A percentile compares a stretch with the other conserved stretches of the same genome.
These are phyloP conservation scores for Rhodomyrtus tomentosa DNA, from an alignment of 345 rosid genomes.

Conservation along the genomic window DNA sequence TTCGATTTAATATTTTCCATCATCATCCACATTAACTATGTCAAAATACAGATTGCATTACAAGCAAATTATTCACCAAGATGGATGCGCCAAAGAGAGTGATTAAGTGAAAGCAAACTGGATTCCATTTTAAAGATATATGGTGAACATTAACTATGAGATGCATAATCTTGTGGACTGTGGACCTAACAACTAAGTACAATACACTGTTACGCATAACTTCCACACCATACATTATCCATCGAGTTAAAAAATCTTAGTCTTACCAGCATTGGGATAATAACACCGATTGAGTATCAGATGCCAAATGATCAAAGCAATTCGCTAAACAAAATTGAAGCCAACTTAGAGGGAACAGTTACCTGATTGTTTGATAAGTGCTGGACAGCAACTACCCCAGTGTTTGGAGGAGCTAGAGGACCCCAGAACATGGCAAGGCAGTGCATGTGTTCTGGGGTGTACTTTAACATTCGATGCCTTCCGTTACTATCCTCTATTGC, in stretches of 20 bases:
- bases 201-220: not conserved
- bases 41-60: not conserved
- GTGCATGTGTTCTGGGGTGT: slow-evolving; percentile 93
- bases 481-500: slow-evolving; percentile 81
- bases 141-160: not conserved
- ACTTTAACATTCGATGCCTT: slow-evolving; percentile 91
- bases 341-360: not conserved
- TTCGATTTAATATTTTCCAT: not conserved
- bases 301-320: not conserved
- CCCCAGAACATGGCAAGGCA: slow-evolving; percentile 98
- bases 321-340: not conserved
- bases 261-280: not conserved
- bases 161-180: not conserved
- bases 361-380: slow-evolving; percentile 77
- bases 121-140: not conserved
- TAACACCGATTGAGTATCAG: not conserved
- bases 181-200: not conserved
- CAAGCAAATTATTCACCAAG: not conserved
- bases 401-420: slow-evolving; percentile 89
- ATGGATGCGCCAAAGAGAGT: not conserved
- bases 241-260: not conserved
- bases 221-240: not conserved
- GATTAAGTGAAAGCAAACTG: not conserved
- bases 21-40: not conserved
- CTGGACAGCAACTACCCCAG: slow-evolving; percentile 85